Evolutionary conservation across 2,329 filamentous ascomycete genomes (phyloP), one percentile per base, ranked within the genome.

Genomic region (Venturiaceae sp.): DNA sequence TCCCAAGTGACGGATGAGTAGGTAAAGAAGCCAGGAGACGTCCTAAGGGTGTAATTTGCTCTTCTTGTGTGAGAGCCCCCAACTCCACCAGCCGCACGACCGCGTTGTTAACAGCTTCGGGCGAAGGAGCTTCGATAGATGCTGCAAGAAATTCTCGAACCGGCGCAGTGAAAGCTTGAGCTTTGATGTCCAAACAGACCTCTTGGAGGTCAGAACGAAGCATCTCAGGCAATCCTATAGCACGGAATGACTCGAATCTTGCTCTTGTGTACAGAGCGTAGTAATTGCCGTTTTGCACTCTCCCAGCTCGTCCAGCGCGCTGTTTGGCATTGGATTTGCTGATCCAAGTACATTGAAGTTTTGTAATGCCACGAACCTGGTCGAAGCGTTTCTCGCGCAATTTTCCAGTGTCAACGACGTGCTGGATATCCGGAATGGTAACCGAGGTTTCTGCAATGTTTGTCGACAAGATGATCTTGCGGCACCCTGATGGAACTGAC

Each of bases 391-490:
- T 78, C 71, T 62, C 76, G 77, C 36, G 68, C 62, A 26, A 64
- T 64, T 54, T 72, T 67, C 33, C 74, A 68, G 11, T 70, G 62
- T 63, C 73, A 77, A 55, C 79, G 79, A 19, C 76, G 63, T 74
- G 75, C 56, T 72, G 71, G n/a, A 81, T 75, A 61, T 80, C 78
- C 7, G 77, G 73, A n/a, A 80, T 74, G 5, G 78, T 80, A 39
- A 80, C 66, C 3, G 75, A 78, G 0, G 76, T 78, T 63, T 80
- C 78, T 6, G 76, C 77, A 59, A 80, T 77, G 57, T 79, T 77
- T 0, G 77, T 80, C 1, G 76, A 71, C 8, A 81, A 66, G 37
- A 81, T 76, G 34, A 81, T 72, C 62, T 77, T 77, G 46, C 79
- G 72, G 52, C 72, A 73, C 14, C 74, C 75, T 26, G 62, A 53